Base-by-base conservation (phyloP, 2,329 filamentous ascomycete species). In the Fusarium nodosum region DNA sequence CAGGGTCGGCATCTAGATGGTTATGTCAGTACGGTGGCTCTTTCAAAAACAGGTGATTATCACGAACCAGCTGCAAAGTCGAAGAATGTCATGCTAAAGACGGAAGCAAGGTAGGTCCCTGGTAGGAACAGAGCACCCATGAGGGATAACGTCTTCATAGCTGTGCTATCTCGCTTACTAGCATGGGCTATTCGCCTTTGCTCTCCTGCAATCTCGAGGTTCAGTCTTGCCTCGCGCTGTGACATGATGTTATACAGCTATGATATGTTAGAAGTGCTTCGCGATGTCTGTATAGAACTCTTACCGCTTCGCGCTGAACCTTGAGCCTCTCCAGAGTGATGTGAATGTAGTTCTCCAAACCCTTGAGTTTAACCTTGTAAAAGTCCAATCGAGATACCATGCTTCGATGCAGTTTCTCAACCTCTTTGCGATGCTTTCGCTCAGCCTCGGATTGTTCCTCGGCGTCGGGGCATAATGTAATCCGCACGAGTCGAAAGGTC, bases 51-150 rank as follows among this genome's bases (percentile, higher is more conserved):
- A 7, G 16, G 10, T 18, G 15, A 7, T 28, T 13, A 33, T 39
- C 22, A 47, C 77, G 65, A 75, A 82, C 83, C 78, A 39, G 80
- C 78, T 67, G 84, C 84, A 69, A 89, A 90, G 77, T 90, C 84
- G 79, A 90, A 90, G 75, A 90, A 90, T 0, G 87, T 87, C 87
- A 90, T 90, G 80, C 84, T 86, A 71, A 90, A 90, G 26, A 90
- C 81, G 1, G 88, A 90, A 11, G 88, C 84, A 20, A 90, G 82
- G 68, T 86, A 89, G 1, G 87, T 89, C 3, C 87, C 88, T 0
- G 88, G 88, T 8, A 90, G 79, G 71, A 90, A 90, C 41, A 90
- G 80, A 41, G 87, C 87, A 30, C 88, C 88, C 57, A 90, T 84
- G 1, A 90, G 82, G 0, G 88, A 89, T 39, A 90, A 81, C 1